These are phyloP conservation scores for Dipteronia sinensis DNA, from an alignment of 345 rosid species.

Conservation along the genomic window DNA sequence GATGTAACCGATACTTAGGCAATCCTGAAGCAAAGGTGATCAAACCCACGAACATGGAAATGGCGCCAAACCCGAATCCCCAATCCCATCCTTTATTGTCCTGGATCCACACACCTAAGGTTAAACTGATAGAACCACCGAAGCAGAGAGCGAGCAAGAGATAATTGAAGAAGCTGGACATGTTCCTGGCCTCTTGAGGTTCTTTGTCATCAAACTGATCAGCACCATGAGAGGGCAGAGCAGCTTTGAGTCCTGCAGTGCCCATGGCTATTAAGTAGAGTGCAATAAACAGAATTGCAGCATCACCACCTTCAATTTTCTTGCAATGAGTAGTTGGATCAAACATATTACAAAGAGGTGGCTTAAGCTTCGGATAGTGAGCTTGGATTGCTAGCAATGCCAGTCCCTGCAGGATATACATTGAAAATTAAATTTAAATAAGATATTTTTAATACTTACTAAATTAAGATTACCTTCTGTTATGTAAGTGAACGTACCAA, in stretches of 20 bases:
- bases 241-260: conserved; percentile 51
- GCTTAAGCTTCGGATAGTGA: conserved; percentile 47
- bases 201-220: conserved; percentile 64
- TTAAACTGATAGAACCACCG: conserved; percentile 49
- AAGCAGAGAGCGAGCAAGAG: conserved; percentile 38
- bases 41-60: conserved; percentile 38
- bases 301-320: conserved; percentile 36
- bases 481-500: conserved; percentile 30
- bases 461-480: neutral
- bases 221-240: conserved; percentile 57
- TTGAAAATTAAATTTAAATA: too few relatives aligned
- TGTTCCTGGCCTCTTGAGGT: conserved; percentile 41
- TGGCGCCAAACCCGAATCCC: conserved; percentile 42
- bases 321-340: conserved; percentile 39
- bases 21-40: conserved; percentile 37
- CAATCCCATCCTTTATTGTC: conserved; percentile 62
- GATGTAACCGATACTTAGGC: conserved; percentile 48
- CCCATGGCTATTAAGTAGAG: conserved; percentile 59
- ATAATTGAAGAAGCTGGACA: conserved; percentile 63
- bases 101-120: conserved; percentile 56
- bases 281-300: conserved; percentile 41
- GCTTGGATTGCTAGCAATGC: conserved; percentile 55
- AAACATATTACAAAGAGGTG: conserved; percentile 45
- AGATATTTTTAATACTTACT: too few relatives aligned
- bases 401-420: conserved; percentile 37